Conservation (phyloP, 495 filamentous ascomycete genomes). For the Penicillium taxi region DNA sequence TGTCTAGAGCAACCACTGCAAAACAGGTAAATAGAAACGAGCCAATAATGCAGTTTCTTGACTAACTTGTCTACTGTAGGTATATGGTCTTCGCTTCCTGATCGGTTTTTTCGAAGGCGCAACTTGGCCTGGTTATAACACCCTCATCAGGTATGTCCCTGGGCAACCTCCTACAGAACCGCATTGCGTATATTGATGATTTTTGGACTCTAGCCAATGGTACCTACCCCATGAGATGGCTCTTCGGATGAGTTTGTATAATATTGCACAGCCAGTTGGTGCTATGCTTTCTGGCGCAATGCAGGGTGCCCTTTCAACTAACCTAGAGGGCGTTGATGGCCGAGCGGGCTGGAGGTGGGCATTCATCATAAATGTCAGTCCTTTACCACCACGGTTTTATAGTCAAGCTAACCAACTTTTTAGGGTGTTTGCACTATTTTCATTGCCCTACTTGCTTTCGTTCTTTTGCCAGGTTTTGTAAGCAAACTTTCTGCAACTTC, state of each 20-base stretch:
- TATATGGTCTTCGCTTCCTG: constrained; percentile 12
- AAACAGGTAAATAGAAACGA: constrained; percentile 11
- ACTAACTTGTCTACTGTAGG: neutral
- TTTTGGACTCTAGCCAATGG: constrained; percentile 13
- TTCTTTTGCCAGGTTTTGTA: constrained; percentile 12
- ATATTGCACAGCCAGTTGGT: constrained; percentile 9
- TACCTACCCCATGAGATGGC: constrained; percentile 12
- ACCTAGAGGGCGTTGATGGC: constrained; percentile 11
- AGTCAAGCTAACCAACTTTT: neutral
- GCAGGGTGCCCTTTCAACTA: constrained; percentile 18
- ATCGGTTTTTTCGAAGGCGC: constrained; percentile 14
- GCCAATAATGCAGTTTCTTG: neutral
- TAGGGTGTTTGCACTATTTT: constrained; percentile 14
- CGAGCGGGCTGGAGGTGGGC: constrained; percentile 18
- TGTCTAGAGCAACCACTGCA: constrained; percentile 8
- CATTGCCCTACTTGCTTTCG: constrained; percentile 9
- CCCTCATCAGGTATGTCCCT: constrained; percentile 11
- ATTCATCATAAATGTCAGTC: constrained; percentile 15
- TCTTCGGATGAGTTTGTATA: constrained; percentile 13
- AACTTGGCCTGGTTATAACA: constrained; percentile 14
- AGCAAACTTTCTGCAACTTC: neutral
- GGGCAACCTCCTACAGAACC: too few relatives aligned
- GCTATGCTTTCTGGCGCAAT: constrained; percentile 21
- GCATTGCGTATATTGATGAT: too few relatives aligned
- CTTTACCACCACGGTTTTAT: neutral